phyloP scores from a whole-genome alignment of 2,329 filamentous ascomycete species.

The Pyricularia sp. region DNA sequence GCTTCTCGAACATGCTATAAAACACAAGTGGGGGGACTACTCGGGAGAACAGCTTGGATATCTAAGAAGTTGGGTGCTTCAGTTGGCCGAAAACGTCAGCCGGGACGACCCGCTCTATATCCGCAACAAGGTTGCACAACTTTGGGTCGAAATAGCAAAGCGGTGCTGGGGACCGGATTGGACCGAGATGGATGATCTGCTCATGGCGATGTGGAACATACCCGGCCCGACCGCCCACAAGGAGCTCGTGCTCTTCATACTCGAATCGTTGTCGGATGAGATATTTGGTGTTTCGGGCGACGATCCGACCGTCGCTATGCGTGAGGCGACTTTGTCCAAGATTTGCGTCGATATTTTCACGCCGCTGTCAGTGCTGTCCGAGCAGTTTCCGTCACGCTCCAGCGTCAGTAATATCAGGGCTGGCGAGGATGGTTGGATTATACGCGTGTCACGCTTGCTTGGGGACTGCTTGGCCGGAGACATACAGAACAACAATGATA shows the following conservation, averaged over 20 bases:
- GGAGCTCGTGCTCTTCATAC: constrained; percentile 76
- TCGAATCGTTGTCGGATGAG: constrained; percentile 90
- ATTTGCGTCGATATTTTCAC: constrained; percentile 93
- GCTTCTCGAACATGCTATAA: constrained; percentile 81
- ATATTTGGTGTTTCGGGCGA: constrained; percentile 69
- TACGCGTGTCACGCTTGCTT: constrained; percentile 65
- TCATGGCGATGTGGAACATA: constrained; percentile 75
- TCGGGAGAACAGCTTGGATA: constrained; percentile 55
- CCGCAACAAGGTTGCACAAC: constrained; percentile 84
- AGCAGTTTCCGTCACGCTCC: constrained; percentile 68
- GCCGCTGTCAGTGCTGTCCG: constrained; percentile 61
- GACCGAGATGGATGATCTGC: constrained; percentile 84
- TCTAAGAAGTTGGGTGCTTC: constrained; percentile 67
- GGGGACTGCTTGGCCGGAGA: constrained; percentile 61
- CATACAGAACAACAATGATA: constrained; percentile 54
- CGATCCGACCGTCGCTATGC: constrained; percentile 73
- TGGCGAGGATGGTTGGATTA: constrained; percentile 80
- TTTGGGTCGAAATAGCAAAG: constrained; percentile 95
- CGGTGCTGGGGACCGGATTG: constrained; percentile 87
- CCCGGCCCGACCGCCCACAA: constrained; percentile 57
- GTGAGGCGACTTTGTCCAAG: constrained; percentile 76
- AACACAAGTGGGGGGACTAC: constrained; percentile 74
- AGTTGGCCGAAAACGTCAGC: constrained; percentile 63
- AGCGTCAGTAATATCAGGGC: constrained; percentile 59
- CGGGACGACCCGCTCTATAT: constrained; percentile 71